Evolutionary conservation across 2,329 filamentous ascomycete species (phyloP).

Genomic region (Fusarium sp.): DNA sequence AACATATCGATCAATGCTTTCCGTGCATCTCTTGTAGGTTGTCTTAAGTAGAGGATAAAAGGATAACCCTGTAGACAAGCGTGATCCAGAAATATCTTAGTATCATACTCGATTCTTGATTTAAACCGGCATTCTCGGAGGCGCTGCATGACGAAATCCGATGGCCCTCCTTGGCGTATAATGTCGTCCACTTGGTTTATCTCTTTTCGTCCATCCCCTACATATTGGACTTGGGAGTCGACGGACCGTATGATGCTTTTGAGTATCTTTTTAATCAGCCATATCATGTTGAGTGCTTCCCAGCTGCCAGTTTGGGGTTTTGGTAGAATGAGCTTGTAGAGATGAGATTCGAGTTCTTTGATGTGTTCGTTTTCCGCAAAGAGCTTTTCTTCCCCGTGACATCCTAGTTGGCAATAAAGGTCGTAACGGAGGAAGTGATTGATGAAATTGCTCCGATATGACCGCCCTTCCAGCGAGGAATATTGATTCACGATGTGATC

Average conservation of each 20-base stretch:
- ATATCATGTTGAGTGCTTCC: not conserved
- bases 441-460: not conserved
- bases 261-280: not conserved
- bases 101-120: accelerated
- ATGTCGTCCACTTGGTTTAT: not conserved
- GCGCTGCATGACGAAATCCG: not conserved
- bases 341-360: not conserved
- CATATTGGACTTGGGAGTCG: accelerated
- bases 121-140: not conserved
- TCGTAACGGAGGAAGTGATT: not conserved
- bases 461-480: too few species aligned
- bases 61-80: not conserved
- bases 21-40: not conserved
- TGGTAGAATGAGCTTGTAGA: not conserved
- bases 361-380: not conserved
- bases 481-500: too few species aligned
- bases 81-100: not conserved
- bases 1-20: not conserved
- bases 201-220: not conserved
- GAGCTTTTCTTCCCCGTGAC: not conserved
- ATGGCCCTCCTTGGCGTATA: not conserved
- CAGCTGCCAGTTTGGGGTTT: not conserved
- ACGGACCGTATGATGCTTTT: accelerated
- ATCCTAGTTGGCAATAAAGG: not conserved
- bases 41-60: not conserved